phyloP scores from a whole-genome alignment of 179 eudicot species.

The Corrigiola litoralis region DNA sequence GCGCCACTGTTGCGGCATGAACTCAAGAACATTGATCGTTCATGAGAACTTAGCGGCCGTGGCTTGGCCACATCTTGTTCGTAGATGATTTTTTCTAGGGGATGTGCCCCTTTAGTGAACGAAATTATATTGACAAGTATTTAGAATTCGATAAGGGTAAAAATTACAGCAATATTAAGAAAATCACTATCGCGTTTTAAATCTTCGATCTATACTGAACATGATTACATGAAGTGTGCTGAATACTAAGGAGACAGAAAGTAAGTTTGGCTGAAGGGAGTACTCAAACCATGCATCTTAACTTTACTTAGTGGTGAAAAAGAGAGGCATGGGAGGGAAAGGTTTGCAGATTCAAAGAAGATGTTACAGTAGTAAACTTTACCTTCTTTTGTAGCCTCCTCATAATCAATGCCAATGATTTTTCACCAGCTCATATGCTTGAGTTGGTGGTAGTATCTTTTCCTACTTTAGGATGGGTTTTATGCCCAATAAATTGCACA shows the following conservation, averaged over 20 bases:
- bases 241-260: background rate
- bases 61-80: too few relatives aligned
- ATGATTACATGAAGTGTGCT: background rate
- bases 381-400: constrained; percentile 10
- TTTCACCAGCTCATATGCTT: constrained; percentile 18
- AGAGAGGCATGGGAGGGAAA: background rate
- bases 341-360: constrained; percentile 10
- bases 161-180: too few relatives aligned
- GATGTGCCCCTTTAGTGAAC: too few relatives aligned
- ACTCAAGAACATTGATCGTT: too few relatives aligned
- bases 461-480: background rate
- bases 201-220: too few relatives aligned
- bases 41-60: too few relatives aligned
- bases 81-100: too few relatives aligned
- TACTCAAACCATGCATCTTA: too few relatives aligned
- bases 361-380: background rate
- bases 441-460: background rate
- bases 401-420: constrained; percentile 31
- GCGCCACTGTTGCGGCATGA: too few relatives aligned
- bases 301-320: constrained; percentile 16
- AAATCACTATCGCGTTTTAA: too few relatives aligned
- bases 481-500: background rate
- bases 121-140: too few relatives aligned
- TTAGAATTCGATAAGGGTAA: too few relatives aligned
- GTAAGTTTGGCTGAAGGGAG: background rate